Evolutionary conservation across 164 flowering plant species (phyloP).

Genomic region (Magnolia officinalis): DNA sequence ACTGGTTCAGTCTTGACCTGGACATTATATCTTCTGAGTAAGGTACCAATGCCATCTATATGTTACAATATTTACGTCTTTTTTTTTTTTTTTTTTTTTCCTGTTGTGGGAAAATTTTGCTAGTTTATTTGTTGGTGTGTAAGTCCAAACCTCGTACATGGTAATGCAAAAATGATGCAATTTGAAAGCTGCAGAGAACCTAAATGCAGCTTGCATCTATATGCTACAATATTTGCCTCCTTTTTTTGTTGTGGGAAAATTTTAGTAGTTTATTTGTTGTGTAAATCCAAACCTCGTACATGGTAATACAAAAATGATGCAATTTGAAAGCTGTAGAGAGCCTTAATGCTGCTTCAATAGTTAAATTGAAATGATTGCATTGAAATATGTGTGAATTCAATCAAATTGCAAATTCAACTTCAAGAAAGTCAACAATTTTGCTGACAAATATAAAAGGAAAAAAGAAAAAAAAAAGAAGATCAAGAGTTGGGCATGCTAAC

Average conservation of each 20-base stretch:
- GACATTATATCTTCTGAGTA: slow-evolving; percentile 88
- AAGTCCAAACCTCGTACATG: background rate
- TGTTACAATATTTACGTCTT: background rate
- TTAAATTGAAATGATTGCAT: too few species aligned
- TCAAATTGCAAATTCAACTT: too few species aligned
- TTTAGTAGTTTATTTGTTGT: background rate
- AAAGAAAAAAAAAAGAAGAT: too few species aligned
- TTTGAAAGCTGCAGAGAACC: background rate
- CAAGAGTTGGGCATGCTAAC: too few species aligned
- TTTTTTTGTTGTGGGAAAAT: background rate
- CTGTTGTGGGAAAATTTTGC: background rate
- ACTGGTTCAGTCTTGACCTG: slow-evolving; percentile 95
- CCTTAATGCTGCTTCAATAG: too few species aligned
- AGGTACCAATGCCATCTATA: slow-evolving; percentile 40
- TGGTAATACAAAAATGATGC: background rate
- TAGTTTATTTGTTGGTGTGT: background rate
- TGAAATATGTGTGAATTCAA: too few species aligned
- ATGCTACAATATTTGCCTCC: background rate
- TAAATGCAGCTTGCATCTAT: background rate
- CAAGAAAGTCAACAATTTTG: too few species aligned
- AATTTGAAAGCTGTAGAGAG: too few species aligned
- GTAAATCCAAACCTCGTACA: background rate
- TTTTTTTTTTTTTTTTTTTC: background rate
- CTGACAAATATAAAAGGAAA: too few species aligned
- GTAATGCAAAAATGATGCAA: background rate